Conservation (phyloP, 192 early-diverging fungal species). For the Rhizophagus clarus region DNA sequence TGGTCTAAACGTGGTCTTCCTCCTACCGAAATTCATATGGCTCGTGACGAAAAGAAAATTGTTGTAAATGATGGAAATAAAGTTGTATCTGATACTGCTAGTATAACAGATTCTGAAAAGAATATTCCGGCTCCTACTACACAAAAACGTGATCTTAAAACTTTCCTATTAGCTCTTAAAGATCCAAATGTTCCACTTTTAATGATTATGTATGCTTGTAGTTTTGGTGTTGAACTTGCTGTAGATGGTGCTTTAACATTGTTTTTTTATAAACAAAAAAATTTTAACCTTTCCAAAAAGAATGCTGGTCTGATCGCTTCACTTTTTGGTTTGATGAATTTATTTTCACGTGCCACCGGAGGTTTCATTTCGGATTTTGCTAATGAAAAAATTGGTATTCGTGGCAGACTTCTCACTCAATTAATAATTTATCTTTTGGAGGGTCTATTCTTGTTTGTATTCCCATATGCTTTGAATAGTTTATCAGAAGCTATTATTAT, state of each 20-base stretch:
- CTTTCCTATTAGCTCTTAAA: slow-evolving; percentile 28
- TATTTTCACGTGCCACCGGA: slow-evolving; percentile 65
- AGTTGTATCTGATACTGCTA: slow-evolving; percentile 36
- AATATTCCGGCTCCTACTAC: background rate
- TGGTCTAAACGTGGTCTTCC: slow-evolving; percentile 34
- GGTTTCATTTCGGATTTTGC: slow-evolving; percentile 59
- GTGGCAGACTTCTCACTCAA: slow-evolving; percentile 52
- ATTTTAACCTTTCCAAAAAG: slow-evolving; percentile 44
- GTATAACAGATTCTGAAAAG: slow-evolving; percentile 40
- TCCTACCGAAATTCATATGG: slow-evolving; percentile 24
- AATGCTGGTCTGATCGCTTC: slow-evolving; percentile 58
- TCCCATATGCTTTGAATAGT: slow-evolving; percentile 38
- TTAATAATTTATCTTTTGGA: slow-evolving; percentile 48
- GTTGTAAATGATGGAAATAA: slow-evolving; percentile 41
- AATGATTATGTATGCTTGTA: slow-evolving; percentile 60
- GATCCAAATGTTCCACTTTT: slow-evolving; percentile 51
- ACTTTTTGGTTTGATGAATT: slow-evolving; percentile 67
- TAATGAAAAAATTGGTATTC: slow-evolving; percentile 37
- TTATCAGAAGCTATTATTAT: slow-evolving; percentile 46
- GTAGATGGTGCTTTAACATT: slow-evolving; percentile 57
- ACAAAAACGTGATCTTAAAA: background rate
- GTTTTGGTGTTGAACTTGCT: slow-evolving; percentile 65
- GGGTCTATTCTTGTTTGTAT: slow-evolving; percentile 54
- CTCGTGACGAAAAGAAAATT: slow-evolving; percentile 38
- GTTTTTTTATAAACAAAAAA: slow-evolving; percentile 42